phyloP scores from a whole-genome alignment of 179 eudicot genomes.

The Heliamphora pulchella region DNA sequence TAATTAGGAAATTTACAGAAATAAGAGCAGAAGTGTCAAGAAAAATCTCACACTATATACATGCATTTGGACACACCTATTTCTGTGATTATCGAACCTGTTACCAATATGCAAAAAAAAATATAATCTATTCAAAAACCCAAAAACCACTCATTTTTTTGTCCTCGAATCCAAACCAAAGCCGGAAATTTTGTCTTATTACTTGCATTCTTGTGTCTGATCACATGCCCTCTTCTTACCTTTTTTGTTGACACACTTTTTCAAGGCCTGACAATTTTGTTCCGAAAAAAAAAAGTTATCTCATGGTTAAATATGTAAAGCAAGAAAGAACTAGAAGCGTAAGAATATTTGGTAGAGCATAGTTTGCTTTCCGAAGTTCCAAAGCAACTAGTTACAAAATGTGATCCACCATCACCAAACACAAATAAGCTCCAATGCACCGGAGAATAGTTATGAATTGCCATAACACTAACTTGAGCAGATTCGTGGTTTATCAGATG shows the following conservation, averaged over 20 bases:
- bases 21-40: not conserved
- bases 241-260: not conserved
- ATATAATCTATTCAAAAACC: not conserved
- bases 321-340: not conserved
- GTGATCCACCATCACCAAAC: not conserved
- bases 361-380: not conserved
- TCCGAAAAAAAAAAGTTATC: too few species aligned
- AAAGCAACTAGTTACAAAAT: not conserved
- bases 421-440: conserved; percentile 7
- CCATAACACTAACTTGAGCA: not conserved
- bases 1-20: not conserved
- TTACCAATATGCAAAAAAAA: not conserved
- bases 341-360: not conserved
- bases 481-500: not conserved
- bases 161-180: not conserved
- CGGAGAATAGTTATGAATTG: not conserved
- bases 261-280: too few species aligned
- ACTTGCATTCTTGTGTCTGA: not conserved
- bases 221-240: not conserved
- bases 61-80: not conserved
- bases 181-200: too few species aligned
- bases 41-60: not conserved
- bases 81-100: too few species aligned
- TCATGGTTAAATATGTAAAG: not conserved
- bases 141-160: not conserved